Conservation (phyloP, 768 basidiomycete genomes). For the Amylocystis lapponica region DNA sequence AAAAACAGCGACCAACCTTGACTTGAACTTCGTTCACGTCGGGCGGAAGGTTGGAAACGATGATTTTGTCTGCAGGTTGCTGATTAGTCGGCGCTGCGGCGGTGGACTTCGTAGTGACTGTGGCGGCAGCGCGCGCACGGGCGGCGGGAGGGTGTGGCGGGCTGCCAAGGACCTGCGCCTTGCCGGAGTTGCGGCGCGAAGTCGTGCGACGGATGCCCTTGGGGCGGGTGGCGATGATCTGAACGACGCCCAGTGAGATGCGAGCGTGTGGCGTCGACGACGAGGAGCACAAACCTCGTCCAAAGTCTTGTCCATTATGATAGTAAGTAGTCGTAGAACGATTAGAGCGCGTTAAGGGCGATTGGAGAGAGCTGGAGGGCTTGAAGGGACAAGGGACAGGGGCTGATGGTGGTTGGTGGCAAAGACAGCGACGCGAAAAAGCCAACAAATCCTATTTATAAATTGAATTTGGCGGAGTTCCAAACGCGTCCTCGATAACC, state of each 20-base stretch:
- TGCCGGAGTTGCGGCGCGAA: slow-evolving; percentile 39
- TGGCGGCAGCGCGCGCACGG: slow-evolving; percentile 46
- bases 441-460: background rate
- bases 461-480: slow-evolving; percentile 13
- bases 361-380: slow-evolving; percentile 5
- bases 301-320: slow-evolving; percentile 74
- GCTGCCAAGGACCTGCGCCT: slow-evolving; percentile 57
- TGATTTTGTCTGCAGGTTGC: slow-evolving; percentile 77
- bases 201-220: slow-evolving; percentile 39
- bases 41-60: slow-evolving; percentile 87
- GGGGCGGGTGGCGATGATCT: slow-evolving; percentile 68
- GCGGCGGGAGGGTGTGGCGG: slow-evolving; percentile 40
- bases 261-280: slow-evolving; percentile 15
- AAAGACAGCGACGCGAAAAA: slow-evolving; percentile 23
- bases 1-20: too few relatives aligned
- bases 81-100: slow-evolving; percentile 27
- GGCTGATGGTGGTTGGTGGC: slow-evolving; percentile 26
- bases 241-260: slow-evolving; percentile 17
- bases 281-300: slow-evolving; percentile 57
- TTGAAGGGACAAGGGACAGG: slow-evolving; percentile 13
- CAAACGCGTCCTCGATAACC: slow-evolving; percentile 9
- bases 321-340: background rate
- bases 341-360: background rate
- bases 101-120: slow-evolving; percentile 33
- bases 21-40: slow-evolving; percentile 95